These are phyloP conservation scores for Candida sp. DNA, from an alignment of 1,139 yeast species.

Conservation along the genomic window DNA sequence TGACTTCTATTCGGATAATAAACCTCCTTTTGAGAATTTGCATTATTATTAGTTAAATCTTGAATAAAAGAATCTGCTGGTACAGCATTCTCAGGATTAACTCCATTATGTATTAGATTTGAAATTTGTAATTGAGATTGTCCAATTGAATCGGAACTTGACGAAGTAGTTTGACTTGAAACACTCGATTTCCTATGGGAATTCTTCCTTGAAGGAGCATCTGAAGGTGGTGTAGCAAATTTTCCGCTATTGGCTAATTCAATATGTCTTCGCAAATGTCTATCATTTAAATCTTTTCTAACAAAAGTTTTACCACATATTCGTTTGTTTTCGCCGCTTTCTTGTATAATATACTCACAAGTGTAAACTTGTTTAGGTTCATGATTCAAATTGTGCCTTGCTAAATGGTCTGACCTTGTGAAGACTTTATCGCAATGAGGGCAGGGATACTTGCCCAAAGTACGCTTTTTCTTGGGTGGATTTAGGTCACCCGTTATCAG, in stretches of 20 bases:
- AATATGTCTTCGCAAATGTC: constrained; percentile 35
- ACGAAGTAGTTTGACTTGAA: constrained; percentile 3
- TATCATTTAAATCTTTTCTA: constrained; percentile 34
- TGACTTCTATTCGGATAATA: neutral
- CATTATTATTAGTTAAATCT: neutral
- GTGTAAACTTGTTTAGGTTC: constrained; percentile 25
- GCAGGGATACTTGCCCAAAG: constrained; percentile 18
- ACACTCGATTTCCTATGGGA: neutral
- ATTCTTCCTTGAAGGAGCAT: neutral
- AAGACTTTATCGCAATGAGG: constrained; percentile 37
- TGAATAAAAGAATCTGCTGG: neutral
- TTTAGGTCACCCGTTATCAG: neutral
- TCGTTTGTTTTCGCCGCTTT: constrained; percentile 19
- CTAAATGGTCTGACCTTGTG: constrained; percentile 39
- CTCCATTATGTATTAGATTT: constrained; percentile 13
- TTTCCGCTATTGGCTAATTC: constrained; percentile 6
- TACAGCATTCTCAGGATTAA: neutral
- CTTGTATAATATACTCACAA: constrained; percentile 29
- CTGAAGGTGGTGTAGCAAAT: neutral
- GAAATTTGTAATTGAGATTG: constrained; percentile 18
- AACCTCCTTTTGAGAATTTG: neutral
- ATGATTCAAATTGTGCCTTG: constrained; percentile 42
- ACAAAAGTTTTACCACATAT: constrained; percentile 40
- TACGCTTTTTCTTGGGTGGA: constrained; percentile 10
- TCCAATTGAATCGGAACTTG: constrained; percentile 1